Conservation (phyloP, 768 basidiomycete species). For the Imleria badia region DNA sequence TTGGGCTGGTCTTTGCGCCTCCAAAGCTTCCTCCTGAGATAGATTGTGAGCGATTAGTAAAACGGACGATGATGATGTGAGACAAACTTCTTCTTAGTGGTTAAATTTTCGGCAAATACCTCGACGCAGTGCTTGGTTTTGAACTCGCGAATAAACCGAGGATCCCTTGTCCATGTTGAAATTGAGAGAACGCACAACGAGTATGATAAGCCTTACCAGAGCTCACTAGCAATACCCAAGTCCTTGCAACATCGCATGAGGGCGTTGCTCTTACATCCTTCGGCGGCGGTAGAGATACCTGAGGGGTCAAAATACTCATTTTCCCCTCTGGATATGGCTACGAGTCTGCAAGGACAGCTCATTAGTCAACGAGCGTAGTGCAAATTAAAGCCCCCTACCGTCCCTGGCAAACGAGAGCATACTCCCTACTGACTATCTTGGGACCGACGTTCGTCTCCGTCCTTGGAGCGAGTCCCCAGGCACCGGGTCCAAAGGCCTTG, state of each 20-base stretch:
- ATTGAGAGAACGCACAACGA: neutral
- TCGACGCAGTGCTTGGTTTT: slow-evolving; percentile 82
- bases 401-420: slow-evolving; percentile 91
- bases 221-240: slow-evolving; percentile 91
- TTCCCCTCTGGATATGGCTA: slow-evolving; percentile 90
- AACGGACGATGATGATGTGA: neutral
- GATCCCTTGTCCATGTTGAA: slow-evolving; percentile 62
- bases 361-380: neutral
- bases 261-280: slow-evolving; percentile 95
- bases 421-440: slow-evolving; percentile 88
- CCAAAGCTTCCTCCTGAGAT: slow-evolving; percentile 83
- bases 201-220: slow-evolving; percentile 62
- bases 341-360: slow-evolving; percentile 52
- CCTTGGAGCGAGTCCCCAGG: slow-evolving; percentile 94
- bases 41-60: slow-evolving; percentile 4
- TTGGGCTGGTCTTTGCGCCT: slow-evolving; percentile 82
- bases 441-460: slow-evolving; percentile 89
- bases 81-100: slow-evolving; percentile 89
- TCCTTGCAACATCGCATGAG: slow-evolving; percentile 98
- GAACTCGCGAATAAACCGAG: slow-evolving; percentile 92
- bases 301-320: slow-evolving; percentile 94
- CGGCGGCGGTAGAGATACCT: slow-evolving; percentile 90
- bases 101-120: slow-evolving; percentile 79
- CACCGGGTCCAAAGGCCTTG: slow-evolving; percentile 93
- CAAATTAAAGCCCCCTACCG: slow-evolving; percentile 47